Evolutionary conservation across 148 eudicot species (phyloP).

Genomic region (Euryodendron excelsum): DNA sequence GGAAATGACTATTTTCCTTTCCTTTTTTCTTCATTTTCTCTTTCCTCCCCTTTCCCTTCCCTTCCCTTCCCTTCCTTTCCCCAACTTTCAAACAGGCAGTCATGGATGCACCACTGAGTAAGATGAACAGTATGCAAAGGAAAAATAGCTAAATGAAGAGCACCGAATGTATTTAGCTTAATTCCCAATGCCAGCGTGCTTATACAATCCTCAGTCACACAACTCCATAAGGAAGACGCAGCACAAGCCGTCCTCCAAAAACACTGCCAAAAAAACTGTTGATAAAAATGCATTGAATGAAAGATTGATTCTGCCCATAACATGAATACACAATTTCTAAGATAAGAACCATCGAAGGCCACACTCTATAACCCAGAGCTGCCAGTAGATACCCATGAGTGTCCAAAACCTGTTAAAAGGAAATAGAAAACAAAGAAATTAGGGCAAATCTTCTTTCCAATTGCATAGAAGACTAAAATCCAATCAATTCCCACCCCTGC

Average conservation of each 20-base stretch:
- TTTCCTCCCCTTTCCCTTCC: too few species aligned
- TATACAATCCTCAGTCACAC: conserved; percentile 34
- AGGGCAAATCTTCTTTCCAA: not conserved
- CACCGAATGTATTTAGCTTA: too few species aligned
- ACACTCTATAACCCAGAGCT: conserved; percentile 76
- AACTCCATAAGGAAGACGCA: conserved; percentile 90
- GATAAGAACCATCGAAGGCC: conserved; percentile 46
- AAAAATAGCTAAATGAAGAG: not conserved
- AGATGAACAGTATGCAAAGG: not conserved
- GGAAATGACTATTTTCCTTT: too few species aligned
- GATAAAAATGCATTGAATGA: not conserved
- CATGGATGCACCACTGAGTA: not conserved
- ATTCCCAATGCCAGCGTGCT: not conserved
- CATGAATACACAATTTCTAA: not conserved
- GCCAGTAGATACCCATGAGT: conserved; percentile 72
- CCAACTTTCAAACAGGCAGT: too few species aligned
- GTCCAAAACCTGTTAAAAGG: conserved; percentile 61
- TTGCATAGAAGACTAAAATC: too few species aligned
- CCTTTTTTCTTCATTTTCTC: too few species aligned
- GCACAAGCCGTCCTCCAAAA: conserved; percentile 79
- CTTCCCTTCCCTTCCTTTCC: too few species aligned
- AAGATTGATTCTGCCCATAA: not conserved
- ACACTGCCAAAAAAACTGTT: conserved; percentile 48
- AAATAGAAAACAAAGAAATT: not conserved
- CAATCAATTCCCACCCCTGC: too few species aligned